These are phyloP conservation scores for Myochromella boudieri DNA, from an alignment of 768 basidiomycete species.

Conservation along the genomic window DNA sequence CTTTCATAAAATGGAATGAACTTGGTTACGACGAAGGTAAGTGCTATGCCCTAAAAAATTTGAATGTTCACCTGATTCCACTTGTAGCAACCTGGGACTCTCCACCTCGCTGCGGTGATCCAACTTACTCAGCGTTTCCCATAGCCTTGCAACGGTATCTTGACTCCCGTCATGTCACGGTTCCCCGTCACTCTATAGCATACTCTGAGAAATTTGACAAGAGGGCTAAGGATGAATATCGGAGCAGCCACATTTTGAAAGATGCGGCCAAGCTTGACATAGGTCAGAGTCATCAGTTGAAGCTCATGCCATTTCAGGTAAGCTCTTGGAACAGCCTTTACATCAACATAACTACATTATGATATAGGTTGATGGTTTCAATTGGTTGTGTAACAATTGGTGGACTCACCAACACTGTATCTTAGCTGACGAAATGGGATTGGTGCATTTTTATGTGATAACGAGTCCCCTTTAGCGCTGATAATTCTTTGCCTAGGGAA, in stretches of 20 bases:
- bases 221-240: slow-evolving; percentile 58
- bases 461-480: not conserved
- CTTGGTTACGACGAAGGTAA: slow-evolving; percentile 90
- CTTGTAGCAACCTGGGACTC: slow-evolving; percentile 88
- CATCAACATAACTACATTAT: slow-evolving; percentile 3
- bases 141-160: slow-evolving; percentile 69
- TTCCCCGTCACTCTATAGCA: slow-evolving; percentile 48
- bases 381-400: slow-evolving; percentile 88
- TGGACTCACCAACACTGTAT: slow-evolving; percentile 84
- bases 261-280: slow-evolving; percentile 58
- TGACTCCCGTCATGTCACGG: slow-evolving; percentile 54
- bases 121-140: slow-evolving; percentile 62
- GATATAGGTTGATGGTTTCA: slow-evolving; percentile 72
- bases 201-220: slow-evolving; percentile 46
- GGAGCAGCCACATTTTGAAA: slow-evolving; percentile 42
- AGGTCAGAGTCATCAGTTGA: slow-evolving; percentile 62
- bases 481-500: slow-evolving; percentile 53
- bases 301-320: slow-evolving; percentile 89
- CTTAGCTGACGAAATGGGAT: slow-evolving; percentile 97
- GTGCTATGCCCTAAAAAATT: not conserved
- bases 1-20: slow-evolving; percentile 91
- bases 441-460: slow-evolving; percentile 47
- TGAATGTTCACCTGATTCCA: slow-evolving; percentile 2
- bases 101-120: slow-evolving; percentile 63
- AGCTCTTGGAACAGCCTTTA: slow-evolving; percentile 8